Conservation (phyloP, 257 asterid species). For the Solanum megistacrolobum region DNA sequence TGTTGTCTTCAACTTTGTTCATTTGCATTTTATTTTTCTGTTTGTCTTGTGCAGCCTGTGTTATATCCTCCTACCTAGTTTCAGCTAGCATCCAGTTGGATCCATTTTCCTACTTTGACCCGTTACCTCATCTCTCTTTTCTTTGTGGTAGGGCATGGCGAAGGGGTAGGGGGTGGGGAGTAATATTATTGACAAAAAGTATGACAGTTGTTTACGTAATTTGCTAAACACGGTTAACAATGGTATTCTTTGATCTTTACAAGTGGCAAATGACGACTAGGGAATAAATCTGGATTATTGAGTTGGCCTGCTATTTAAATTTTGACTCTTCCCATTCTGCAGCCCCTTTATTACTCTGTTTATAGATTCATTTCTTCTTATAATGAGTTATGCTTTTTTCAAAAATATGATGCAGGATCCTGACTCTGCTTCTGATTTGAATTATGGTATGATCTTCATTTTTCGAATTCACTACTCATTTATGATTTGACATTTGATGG, state of each 20-base stretch:
- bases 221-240: background rate
- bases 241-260: background rate
- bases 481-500: background rate
- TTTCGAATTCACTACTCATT: background rate
- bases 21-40: background rate
- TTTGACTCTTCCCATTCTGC: background rate
- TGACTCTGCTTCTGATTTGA: constrained; percentile 41
- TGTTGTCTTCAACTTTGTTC: background rate
- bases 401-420: constrained; percentile 33
- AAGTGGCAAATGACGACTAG: background rate
- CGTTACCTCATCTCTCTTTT: background rate
- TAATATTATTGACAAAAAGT: background rate
- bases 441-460: constrained; percentile 44
- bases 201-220: background rate
- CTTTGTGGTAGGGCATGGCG: background rate
- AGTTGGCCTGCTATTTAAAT: background rate
- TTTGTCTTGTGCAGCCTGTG: background rate
- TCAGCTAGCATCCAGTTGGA: background rate
- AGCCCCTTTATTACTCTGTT: background rate
- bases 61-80: background rate
- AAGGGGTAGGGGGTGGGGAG: background rate
- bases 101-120: background rate
- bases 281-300: background rate
- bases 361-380: background rate
- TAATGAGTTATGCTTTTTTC: constrained; percentile 4